phyloP scores from a whole-genome alignment of 331 rosid species.

The Ulmus americana region DNA sequence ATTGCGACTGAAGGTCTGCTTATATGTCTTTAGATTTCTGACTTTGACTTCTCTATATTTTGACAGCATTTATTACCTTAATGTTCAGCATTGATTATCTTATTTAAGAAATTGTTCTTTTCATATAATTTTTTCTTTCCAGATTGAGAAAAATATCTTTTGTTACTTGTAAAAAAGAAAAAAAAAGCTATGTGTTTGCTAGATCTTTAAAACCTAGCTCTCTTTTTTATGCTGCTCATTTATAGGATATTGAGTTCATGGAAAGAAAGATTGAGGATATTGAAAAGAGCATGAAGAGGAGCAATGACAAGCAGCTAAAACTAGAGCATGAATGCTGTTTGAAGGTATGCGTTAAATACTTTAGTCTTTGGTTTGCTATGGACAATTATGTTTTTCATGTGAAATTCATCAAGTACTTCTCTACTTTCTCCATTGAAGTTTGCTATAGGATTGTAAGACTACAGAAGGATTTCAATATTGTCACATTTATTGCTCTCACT shows the following conservation, averaged over 20 bases:
- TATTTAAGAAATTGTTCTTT: too few species aligned
- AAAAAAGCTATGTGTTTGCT: too few species aligned
- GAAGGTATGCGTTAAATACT: conserved; percentile 42
- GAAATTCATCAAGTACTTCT: neutral
- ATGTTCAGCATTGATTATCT: too few species aligned
- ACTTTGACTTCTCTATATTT: neutral
- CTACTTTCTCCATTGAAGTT: neutral
- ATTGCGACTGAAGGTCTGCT: conserved; percentile 70
- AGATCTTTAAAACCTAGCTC: conserved; percentile 15
- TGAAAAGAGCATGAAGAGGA: conserved; percentile 98
- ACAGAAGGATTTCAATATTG: too few species aligned
- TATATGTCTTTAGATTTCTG: neutral
- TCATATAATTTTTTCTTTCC: neutral
- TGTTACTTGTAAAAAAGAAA: too few species aligned
- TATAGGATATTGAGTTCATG: conserved; percentile 82
- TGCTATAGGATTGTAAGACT: too few species aligned
- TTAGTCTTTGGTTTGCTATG: neutral
- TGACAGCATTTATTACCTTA: neutral
- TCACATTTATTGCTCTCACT: neutral
- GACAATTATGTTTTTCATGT: neutral
- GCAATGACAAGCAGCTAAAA: conserved; percentile 95
- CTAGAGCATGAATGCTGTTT: conserved; percentile 77
- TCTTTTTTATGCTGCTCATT: conserved; percentile 8
- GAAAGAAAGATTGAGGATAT: conserved; percentile 75
- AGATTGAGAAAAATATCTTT: neutral